Conservation (phyloP, 2,329 filamentous ascomycete species). For the Dendryphion nanum region DNA sequence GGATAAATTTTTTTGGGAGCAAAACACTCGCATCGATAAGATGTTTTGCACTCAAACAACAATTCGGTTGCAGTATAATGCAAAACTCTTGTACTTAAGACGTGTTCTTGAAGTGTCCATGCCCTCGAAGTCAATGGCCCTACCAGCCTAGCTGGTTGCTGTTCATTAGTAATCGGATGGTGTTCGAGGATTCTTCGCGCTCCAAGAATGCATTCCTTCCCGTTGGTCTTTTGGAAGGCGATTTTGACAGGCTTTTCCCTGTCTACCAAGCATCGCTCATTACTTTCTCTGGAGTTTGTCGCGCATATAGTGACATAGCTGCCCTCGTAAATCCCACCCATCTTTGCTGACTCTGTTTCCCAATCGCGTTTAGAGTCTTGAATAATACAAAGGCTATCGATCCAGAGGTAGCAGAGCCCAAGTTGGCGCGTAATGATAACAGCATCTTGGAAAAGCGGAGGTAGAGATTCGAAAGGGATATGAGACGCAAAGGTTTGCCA, state of each 20-base stretch:
- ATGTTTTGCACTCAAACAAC: slow-evolving; percentile 35
- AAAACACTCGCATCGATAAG: slow-evolving; percentile 32
- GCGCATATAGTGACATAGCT: slow-evolving; percentile 33
- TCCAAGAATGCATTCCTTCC: slow-evolving; percentile 21
- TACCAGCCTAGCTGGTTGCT: slow-evolving; percentile 20
- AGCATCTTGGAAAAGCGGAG: slow-evolving; percentile 26
- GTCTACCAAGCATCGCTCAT: slow-evolving; percentile 19
- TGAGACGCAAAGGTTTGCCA: slow-evolving; percentile 23
- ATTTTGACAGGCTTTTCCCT: slow-evolving; percentile 26
- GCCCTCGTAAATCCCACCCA: slow-evolving; percentile 35
- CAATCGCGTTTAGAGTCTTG: slow-evolving; percentile 34
- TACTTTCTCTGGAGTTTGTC: slow-evolving; percentile 21
- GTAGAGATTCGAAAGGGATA: slow-evolving; percentile 25
- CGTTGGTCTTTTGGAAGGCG: slow-evolving; percentile 22
- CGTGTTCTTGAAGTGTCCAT: slow-evolving; percentile 35
- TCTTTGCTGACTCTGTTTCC: slow-evolving; percentile 33
- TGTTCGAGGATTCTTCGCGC: slow-evolving; percentile 27
- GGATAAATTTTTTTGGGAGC: slow-evolving; percentile 23
- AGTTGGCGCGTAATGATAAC: slow-evolving; percentile 32
- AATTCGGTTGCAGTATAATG: slow-evolving; percentile 34
- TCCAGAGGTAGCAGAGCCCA: slow-evolving; percentile 35
- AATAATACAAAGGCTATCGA: slow-evolving; percentile 35
- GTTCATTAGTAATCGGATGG: slow-evolving; percentile 22
- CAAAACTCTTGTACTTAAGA: slow-evolving; percentile 30
- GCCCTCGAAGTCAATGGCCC: slow-evolving; percentile 27